Evolutionary conservation across 306 rosid genomes (phyloP).

Genomic region (Nissolia schottii): DNA sequence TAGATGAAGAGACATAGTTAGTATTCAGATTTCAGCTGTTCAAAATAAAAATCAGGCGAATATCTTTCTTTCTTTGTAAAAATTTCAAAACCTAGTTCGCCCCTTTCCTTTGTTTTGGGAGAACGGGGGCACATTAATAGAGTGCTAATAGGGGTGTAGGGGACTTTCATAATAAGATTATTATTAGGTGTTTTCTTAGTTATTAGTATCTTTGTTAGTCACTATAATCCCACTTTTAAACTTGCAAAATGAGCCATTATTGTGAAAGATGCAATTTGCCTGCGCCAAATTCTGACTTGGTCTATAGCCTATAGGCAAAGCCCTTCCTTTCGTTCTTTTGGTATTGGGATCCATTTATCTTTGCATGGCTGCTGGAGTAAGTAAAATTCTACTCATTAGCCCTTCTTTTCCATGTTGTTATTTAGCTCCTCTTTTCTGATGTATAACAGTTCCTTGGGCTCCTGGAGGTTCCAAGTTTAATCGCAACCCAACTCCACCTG

Average conservation of each 20-base stretch:
- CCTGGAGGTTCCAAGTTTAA: slow-evolving; percentile 96
- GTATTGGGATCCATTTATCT: not conserved
- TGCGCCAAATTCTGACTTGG: not conserved
- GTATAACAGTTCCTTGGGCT: slow-evolving; percentile 88
- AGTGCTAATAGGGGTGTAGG: not conserved
- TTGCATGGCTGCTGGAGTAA: not conserved
- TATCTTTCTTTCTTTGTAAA: not conserved
- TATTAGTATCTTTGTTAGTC: not conserved
- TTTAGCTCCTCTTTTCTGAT: slow-evolving; percentile 19
- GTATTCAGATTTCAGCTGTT: not conserved
- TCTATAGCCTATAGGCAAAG: no score
- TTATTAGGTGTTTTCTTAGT: not conserved
- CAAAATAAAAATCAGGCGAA: not conserved
- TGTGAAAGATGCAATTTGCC: not conserved
- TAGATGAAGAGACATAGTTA: not conserved
- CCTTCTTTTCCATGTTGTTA: not conserved
- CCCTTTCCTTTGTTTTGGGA: not conserved
- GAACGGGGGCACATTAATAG: not conserved
- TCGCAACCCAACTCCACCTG: slow-evolving; percentile 89
- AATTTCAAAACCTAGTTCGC: not conserved
- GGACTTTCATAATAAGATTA: not conserved
- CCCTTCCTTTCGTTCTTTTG: no score
- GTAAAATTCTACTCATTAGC: slow-evolving; percentile 1
- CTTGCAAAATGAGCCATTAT: not conserved
- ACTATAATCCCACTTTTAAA: not conserved